Evolutionary conservation across 805 yeast species (phyloP), one percentile per base, ranked within the genome.

Genomic region (Saccharomycopsis javanensis): DNA sequence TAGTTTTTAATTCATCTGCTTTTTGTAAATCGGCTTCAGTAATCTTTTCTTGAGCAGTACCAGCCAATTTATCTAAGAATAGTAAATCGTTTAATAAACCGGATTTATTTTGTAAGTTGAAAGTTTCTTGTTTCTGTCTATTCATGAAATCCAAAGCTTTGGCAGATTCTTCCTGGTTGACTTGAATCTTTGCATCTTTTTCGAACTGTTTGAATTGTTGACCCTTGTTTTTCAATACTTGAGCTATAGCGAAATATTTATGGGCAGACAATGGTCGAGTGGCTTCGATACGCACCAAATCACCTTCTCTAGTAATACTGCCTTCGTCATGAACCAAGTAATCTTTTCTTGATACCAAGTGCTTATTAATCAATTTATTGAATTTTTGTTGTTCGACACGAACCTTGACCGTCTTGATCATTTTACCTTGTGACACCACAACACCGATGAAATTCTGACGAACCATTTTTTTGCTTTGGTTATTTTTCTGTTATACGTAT

Each of bases 371-470:
- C 60, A 76, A 73, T 58, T 79, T 79, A 70, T 89, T 86, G 75
- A 83, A 88, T 48, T 80, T 79, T 66, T 83, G 83, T 51, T 83
- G 83, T 68, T 86, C 85, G 33, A 92, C 91, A 60, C 96, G 80
- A 60, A 92, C 97, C 73, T 90, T 91, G 62, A 92, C 90, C 58
- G 98, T 92, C 75, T 92, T 94, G 72, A 80, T 79, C 97, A 91
- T 94, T 70, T 89, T 89, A 48, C 98, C 98, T 68, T 91, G 97
- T 54, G 97, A 89, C 33, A 90, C 83, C 64, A 92, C 98, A 71
- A 89, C 83, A 51, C 99, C 99, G 52, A 89, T 74, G 67, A 91
- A 88, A 68, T 88, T 88, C 66, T 88, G 96, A 72, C 90, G 83
- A 54, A 95, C 92, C 96, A 88, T 89, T 13, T 53, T 63, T 42